Base-by-base conservation (phyloP, 495 filamentous ascomycete genomes). In the Xylaria grammica region DNA sequence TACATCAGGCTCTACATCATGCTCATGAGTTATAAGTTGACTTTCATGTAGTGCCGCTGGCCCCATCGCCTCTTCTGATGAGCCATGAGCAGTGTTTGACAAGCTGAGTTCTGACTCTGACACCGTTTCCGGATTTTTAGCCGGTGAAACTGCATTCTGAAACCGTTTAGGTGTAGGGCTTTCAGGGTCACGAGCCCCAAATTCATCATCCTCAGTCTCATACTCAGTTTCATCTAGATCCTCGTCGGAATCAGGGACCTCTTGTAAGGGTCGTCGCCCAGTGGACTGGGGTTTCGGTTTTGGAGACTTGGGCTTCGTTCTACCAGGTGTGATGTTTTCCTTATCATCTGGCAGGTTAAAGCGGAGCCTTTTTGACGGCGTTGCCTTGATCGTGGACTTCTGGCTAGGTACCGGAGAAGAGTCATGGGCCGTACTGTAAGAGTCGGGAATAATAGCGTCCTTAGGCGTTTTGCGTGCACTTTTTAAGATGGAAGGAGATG, bases 191-290 rank as follows among this genome's bases (percentile, higher is more conserved):
- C n/a, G 30, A 7, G 10, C 63, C 19, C 57, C 69, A 24, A 51
- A 60, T 46, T 69, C 56, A 26, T 67, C 72, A 32, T 70, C 66
- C 50, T 69, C 71, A n/a, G 27, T 68, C 30, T 70, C 69, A 44
- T 73, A 36, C 32, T 74, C 69, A 24, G 69, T 68, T 54, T 67
- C 72, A 26, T 71, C 67, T 42, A 63, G 68, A 22, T 26, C 80
- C 36, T 79, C 77, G 30, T 81, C 77, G 4, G 77, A 77, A 58
- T 81, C 79, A 19, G 52, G 63, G 27, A 63, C 53, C 53, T 67
- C 66, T 42, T 52, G 59, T n/a, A 74, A 44, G 40, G 70, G 58
- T 13, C 30, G 29, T n/a, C 70, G 69, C 8, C 53, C 52, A 15
- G 68, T 49, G 15, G 44, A 44, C 48, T 63, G 60, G 24, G 50